Evolutionary conservation across 176 grass and related monocot species (phyloP), one percentile per base, ranked within the genome.

Genomic region (Raddia guianensis): DNA sequence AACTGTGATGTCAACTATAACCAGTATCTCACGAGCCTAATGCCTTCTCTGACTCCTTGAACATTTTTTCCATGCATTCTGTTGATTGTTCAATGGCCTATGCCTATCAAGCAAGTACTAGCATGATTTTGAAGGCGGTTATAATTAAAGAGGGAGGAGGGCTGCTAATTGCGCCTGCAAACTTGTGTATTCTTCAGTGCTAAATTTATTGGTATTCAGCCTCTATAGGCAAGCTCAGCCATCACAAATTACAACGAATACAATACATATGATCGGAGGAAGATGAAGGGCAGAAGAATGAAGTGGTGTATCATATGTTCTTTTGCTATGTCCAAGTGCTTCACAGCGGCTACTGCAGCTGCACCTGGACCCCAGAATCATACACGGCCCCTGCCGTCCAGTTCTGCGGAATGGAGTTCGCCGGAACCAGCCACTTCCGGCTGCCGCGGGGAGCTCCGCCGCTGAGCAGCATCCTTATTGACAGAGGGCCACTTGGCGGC

Each of bases 311-410:
- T 80, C 37, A 1, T 75, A 66, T 65, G 32, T 89, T 49, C 44
- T 70, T 47, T 77, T 11, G 75, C 13, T 34, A 20, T 37, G 16
- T 74, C 42, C 43, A 9, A 14, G 5, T 54, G 51, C 3, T 56
- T n/a, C 71, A 40, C 37, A 3, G 43, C 51, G 76, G 56, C 56
- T 85, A 64, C 79, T 76, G 13, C 21, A 87, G 43, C 77, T 88
- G 55, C 49, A 88, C 85, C 92, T 88, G 91, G 49, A 88, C 64
- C 61, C 84, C 91, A 69, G 87, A 97, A 86, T 97, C 85, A 82
- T 97, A 86, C 3, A 74, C 75, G 57, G 49, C 79, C 43, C 91
- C 84, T 76, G 91, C 87, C 0, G 63, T 88, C 76, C 87, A 97
- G 81, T 97, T 93, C 68, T 90, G 82, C 2, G 89, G 85, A 83